Evolutionary conservation across 2,329 filamentous ascomycete genomes (phyloP).

Genomic region (Akanthomyces uredinophilus): DNA sequence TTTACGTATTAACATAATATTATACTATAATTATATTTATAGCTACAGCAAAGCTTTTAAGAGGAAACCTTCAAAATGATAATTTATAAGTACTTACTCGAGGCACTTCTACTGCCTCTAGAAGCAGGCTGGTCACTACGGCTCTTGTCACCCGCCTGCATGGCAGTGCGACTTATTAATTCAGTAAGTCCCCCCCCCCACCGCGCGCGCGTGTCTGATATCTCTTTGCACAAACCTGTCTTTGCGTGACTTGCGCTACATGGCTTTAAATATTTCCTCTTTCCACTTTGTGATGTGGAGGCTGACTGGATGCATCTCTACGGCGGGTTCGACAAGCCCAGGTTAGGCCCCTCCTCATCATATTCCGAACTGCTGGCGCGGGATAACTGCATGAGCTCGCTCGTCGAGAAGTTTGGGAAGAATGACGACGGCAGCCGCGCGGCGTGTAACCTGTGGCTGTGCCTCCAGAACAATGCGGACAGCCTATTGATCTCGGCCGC

Average conservation of each 20-base stretch:
- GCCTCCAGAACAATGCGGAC: neutral
- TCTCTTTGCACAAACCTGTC: too few species aligned
- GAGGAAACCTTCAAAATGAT: too few species aligned
- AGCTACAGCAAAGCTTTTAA: too few species aligned
- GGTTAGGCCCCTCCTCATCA: neutral
- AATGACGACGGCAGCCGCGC: neutral
- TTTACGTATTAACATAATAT: too few species aligned
- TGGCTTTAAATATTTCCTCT: too few species aligned
- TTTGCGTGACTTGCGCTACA: too few species aligned
- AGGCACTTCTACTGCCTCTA: neutral
- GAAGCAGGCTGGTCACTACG: neutral
- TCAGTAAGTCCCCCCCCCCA: neutral
- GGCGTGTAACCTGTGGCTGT: neutral
- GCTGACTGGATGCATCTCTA: too few species aligned
- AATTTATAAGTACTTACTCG: too few species aligned
- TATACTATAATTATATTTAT: too few species aligned
- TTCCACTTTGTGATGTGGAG: too few species aligned
- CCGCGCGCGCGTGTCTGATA: neutral
- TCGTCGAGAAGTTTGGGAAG: neutral
- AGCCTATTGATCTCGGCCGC: neutral
- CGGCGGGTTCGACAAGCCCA: too few species aligned
- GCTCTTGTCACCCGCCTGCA: neutral
- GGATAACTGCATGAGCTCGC: neutral
- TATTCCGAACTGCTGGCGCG: neutral
- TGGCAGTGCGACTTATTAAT: neutral